These are phyloP conservation scores for Coemansia sp. DNA, from an alignment of 192 early-diverging fungal genomes.

Conservation along the genomic window DNA sequence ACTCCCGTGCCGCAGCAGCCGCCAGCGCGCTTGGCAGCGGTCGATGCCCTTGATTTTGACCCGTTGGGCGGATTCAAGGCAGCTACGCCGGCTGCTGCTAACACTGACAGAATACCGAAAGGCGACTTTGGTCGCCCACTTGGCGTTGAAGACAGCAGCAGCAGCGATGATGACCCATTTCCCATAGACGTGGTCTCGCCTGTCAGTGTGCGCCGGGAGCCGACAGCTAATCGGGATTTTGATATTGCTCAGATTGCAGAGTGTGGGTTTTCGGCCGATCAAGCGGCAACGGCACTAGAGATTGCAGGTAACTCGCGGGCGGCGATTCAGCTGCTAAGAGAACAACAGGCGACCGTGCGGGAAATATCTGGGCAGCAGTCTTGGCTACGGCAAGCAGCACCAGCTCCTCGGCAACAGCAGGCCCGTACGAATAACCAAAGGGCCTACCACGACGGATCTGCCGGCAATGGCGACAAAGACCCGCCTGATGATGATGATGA, in stretches of 20 bases:
- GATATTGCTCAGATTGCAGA: conserved; percentile 71
- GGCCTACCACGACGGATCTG: conserved; percentile 10
- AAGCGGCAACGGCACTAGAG: conserved; percentile 66
- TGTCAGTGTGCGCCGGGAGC: neutral
- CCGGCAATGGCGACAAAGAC: neutral
- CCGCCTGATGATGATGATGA: conserved; percentile 29
- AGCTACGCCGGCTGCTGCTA: neutral
- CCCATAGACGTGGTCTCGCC: conserved; percentile 24
- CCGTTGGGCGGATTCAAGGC: neutral
- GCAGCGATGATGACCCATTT: conserved; percentile 37
- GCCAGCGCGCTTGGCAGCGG: neutral
- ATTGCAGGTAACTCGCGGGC: conserved; percentile 64
- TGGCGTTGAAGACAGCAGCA: neutral
- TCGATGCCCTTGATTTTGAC: conserved; percentile 36
- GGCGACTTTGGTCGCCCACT: neutral
- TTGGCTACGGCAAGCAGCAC: neutral
- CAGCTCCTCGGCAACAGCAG: neutral
- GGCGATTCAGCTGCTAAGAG: conserved; percentile 46
- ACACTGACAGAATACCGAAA: neutral
- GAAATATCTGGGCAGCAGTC: conserved; percentile 6
- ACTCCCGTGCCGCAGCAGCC: conserved; percentile 18
- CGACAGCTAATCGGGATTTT: conserved; percentile 42
- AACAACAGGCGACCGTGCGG: conserved; percentile 24
- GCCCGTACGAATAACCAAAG: neutral
- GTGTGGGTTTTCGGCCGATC: conserved; percentile 73